phyloP scores from a whole-genome alignment of 495 filamentous ascomycete species.

The Xylaria venustula region DNA sequence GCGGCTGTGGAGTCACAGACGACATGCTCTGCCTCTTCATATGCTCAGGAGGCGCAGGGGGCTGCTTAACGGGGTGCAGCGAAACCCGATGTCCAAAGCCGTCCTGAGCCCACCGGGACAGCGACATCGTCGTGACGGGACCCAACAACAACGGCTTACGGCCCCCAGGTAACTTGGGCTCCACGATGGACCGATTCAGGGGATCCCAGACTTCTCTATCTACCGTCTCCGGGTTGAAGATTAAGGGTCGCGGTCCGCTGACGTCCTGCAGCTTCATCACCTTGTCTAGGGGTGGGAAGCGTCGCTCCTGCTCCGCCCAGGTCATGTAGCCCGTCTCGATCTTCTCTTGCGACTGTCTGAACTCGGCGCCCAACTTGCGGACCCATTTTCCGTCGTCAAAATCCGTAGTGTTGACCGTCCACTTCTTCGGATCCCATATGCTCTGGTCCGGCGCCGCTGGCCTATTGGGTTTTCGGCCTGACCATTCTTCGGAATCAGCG shows the following conservation, averaged over 20 bases:
- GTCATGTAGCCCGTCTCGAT: slow-evolving; percentile 17
- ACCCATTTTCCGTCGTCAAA: slow-evolving; percentile 1
- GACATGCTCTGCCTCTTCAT: too few relatives aligned
- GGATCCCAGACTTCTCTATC: slow-evolving; percentile 18
- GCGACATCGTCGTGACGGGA: slow-evolving; percentile 17
- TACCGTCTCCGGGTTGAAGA: background rate
- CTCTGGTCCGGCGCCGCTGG: slow-evolving; percentile 1
- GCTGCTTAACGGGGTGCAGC: slow-evolving; percentile 10
- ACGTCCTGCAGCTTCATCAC: background rate
- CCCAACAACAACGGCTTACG: slow-evolving; percentile 7
- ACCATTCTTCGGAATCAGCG: background rate
- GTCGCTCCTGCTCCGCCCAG: slow-evolving; percentile 18
- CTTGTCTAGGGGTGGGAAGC: slow-evolving; percentile 19
- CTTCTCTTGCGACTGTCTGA: background rate
- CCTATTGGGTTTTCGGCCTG: background rate
- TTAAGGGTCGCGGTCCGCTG: background rate
- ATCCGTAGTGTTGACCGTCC: slow-evolving; percentile 3
- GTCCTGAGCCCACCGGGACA: slow-evolving; percentile 10
- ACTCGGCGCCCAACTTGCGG: background rate
- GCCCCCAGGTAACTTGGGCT: slow-evolving; percentile 2
- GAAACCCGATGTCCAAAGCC: background rate
- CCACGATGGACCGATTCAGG: slow-evolving; percentile 7
- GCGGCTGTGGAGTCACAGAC: too few relatives aligned
- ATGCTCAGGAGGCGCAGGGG: slow-evolving; percentile 9
- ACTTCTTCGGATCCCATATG: slow-evolving; percentile 16